Evolutionary conservation across 768 basidiomycete species (phyloP), one percentile per base, ranked within the genome.

Genomic region (Russula lepida): DNA sequence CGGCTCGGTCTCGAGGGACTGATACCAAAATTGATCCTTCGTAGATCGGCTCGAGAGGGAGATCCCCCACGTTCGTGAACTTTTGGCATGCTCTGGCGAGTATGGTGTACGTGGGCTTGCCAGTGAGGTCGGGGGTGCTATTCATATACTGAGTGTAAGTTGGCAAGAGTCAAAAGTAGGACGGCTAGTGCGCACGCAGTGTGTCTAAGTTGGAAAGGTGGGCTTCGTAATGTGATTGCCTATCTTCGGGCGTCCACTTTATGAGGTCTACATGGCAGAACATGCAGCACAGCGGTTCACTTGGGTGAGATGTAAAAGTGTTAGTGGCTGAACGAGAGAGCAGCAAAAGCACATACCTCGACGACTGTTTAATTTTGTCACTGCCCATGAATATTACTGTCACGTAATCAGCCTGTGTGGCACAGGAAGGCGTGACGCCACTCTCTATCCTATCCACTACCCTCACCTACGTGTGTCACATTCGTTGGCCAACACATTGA

Each of bases 1-100:
- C 11, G 87, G 85, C 3, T 74, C 58, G 2, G 58, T 68, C 2
- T 69, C 60, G 59, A 76, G 74, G 5, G 80, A 64, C 15, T 81
- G 71, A 69, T 84, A 75, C 90, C 90, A 92, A 69, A 90, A 91
- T 3, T 72, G 59, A 63, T 88, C 86, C 44, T 67, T 54, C 25
- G 55, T 35, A 27, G 54, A 32, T 21, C 37, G 25, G 8, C 28
- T 43, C 4, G 44, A 28, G 41, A 49, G 33, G 28, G 53, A 41
- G 4, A 54, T 3, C 2, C 27, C 52, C 52, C 32, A 33, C 9
- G 15, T 39, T 30, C 6, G 35, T 15, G 54, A 43, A n/a, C 33
- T n/a, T 25, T 25, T 43, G 4, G 25, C 23, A 21, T 5, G 28
- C 12, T 28, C 46, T 25, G 30, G 30, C 2, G 17, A 39, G 27